phyloP scores from a whole-genome alignment of 176 grass and related monocot genomes.

The Poa annua region DNA sequence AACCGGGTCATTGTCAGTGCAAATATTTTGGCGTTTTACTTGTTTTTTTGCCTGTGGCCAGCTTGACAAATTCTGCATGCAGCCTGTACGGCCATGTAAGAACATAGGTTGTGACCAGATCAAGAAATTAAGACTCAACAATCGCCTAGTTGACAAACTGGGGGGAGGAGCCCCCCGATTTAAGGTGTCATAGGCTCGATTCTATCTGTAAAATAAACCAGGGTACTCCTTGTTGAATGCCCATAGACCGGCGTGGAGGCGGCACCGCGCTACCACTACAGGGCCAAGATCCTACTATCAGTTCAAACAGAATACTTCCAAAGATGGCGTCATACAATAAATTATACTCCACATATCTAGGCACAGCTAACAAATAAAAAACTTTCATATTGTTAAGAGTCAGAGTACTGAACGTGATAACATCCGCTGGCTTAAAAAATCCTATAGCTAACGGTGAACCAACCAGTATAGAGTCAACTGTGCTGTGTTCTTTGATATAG shows the following conservation, averaged over 20 bases:
- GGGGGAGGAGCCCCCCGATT: background rate
- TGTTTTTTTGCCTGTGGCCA: background rate
- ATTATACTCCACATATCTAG: background rate
- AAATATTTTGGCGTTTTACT: background rate
- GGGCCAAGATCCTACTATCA: background rate
- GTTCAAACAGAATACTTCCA: background rate
- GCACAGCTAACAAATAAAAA: background rate
- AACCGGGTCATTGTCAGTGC: background rate
- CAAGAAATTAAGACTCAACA: background rate
- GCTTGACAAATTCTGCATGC: conserved; percentile 4
- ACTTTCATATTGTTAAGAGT: background rate
- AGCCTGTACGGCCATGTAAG: background rate
- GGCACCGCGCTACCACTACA: background rate
- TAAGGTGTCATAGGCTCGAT: background rate
- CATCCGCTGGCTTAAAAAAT: background rate
- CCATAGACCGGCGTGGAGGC: background rate
- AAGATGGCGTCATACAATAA: background rate
- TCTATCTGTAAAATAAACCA: background rate
- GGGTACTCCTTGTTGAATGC: background rate
- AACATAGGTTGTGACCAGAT: background rate
- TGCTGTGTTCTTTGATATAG: background rate
- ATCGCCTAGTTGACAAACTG: background rate
- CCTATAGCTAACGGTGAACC: background rate
- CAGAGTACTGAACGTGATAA: background rate
- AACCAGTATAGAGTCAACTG: conserved; percentile 1